Evolutionary conservation across 495 filamentous ascomycete genomes (phyloP).

Genomic region (Daldinia grandis): DNA sequence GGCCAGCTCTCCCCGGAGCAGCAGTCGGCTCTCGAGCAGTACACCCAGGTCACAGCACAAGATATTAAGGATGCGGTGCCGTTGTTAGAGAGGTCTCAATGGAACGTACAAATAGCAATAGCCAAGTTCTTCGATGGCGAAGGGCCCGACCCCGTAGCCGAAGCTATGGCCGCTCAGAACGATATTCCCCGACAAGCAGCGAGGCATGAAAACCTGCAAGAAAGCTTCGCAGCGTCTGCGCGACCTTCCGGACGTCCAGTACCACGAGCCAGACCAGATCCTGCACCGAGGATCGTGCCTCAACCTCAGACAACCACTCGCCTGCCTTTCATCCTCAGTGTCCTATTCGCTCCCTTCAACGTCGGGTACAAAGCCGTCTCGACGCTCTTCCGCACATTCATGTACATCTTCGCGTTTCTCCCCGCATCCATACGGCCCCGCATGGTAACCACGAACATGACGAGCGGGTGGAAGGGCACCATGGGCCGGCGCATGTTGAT

Average conservation of each 20-base stretch:
- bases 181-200: constrained; percentile 64
- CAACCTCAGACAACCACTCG: constrained; percentile 70
- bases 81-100: constrained; percentile 83
- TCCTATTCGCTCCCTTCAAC: constrained; percentile 84
- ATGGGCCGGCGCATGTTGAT: constrained; percentile 75
- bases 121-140: constrained; percentile 98
- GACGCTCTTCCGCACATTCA: constrained; percentile 72
- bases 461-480: constrained; percentile 67
- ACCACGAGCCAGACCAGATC: constrained; percentile 54
- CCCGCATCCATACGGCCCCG: constrained; percentile 65
- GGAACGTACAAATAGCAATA: constrained; percentile 97
- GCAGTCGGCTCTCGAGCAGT: constrained; percentile 84
- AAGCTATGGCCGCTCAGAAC: constrained; percentile 70
- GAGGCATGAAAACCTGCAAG: constrained; percentile 75
- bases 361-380: constrained; percentile 74
- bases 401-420: constrained; percentile 74
- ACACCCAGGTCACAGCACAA: constrained; percentile 86
- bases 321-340: constrained; percentile 75
- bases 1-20: constrained; percentile 75
- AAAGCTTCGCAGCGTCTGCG: constrained; percentile 56
- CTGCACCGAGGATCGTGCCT: constrained; percentile 83
- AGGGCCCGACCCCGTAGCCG: constrained; percentile 79
- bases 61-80: constrained; percentile 79
- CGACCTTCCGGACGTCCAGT: constrained; percentile 44
- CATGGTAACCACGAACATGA: constrained; percentile 62